phyloP scores from a whole-genome alignment of 2,329 filamentous ascomycete species.

The Venturia carpophila region DNA sequence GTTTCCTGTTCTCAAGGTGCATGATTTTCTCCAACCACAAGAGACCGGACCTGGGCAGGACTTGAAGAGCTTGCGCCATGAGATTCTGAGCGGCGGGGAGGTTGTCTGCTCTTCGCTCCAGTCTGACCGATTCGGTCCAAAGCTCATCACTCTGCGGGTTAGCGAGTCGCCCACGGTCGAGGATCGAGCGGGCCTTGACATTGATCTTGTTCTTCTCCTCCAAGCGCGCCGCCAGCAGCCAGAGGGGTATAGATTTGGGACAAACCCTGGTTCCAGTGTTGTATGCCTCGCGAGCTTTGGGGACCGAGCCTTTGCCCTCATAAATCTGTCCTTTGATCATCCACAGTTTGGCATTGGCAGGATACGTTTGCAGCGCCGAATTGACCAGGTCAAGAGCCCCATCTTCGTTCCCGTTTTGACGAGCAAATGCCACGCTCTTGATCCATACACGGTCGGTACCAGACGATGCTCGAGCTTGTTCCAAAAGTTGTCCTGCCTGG shows the following conservation, averaged over 20 bases:
- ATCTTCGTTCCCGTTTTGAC: constrained; percentile 71
- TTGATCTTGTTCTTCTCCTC: constrained; percentile 77
- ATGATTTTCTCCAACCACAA: constrained; percentile 94
- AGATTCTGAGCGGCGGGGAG: constrained; percentile 75
- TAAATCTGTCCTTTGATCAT: constrained; percentile 99
- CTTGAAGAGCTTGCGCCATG: constrained; percentile 89
- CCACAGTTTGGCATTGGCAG: constrained; percentile 80
- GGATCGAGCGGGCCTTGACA: constrained; percentile 87
- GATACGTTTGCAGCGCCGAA: constrained; percentile 79
- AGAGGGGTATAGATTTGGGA: constrained; percentile 74
- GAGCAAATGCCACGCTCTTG: constrained; percentile 89
- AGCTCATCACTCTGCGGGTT: constrained; percentile 77
- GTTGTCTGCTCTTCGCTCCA: constrained; percentile 84
- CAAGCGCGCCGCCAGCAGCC: constrained; percentile 79
- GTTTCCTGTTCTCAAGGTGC: constrained; percentile 83
- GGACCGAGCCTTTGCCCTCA: constrained; percentile 63
- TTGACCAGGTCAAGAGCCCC: constrained; percentile 80
- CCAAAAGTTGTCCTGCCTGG: constrained; percentile 72
- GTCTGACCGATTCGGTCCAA: constrained; percentile 88
- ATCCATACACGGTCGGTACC: constrained; percentile 96
- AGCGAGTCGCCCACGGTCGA: constrained; percentile 82
- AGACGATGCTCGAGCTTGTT: constrained; percentile 76
- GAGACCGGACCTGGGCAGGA: constrained; percentile 78
- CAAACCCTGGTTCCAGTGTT: constrained; percentile 80
- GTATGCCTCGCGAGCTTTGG: constrained; percentile 85